Evolutionary conservation across 306 rosid species (phyloP).

Genomic region (Prosopis cineraria): DNA sequence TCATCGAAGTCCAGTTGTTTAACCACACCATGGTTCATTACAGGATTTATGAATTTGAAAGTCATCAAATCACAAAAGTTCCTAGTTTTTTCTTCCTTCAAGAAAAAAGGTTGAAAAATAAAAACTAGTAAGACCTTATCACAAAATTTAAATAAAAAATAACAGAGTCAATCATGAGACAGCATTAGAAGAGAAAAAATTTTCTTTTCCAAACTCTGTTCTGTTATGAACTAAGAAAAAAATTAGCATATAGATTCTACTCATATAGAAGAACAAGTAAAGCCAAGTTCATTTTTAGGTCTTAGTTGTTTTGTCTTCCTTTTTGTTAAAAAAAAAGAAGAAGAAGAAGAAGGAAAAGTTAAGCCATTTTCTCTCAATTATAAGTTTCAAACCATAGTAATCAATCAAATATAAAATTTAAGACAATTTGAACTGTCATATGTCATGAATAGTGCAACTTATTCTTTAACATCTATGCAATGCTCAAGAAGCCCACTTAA

Average conservation of each 20-base stretch:
- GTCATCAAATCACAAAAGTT: conserved; percentile 70
- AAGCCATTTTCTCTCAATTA: not conserved
- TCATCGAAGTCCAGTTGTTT: conserved; percentile 83
- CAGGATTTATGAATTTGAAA: conserved; percentile 73
- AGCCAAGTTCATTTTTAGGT: too few species aligned
- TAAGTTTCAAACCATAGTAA: conserved; percentile 20
- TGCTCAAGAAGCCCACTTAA: not conserved
- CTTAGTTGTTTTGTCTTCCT: too few species aligned
- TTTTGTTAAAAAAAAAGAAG: too few species aligned
- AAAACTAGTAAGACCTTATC: conserved; percentile 31
- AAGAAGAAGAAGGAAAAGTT: too few species aligned
- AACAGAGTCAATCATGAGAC: conserved; percentile 9
- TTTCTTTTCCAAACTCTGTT: conserved; percentile 2
- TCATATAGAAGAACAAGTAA: not conserved
- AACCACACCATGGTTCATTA: conserved; percentile 67
- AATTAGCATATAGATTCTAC: not conserved
- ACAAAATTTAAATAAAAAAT: conserved; percentile 29
- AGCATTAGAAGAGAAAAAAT: not conserved
- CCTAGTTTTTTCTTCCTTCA: conserved; percentile 53
- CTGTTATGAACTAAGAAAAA: not conserved
- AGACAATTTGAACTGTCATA: not conserved
- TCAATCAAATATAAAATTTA: not conserved
- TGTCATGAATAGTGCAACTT: not conserved
- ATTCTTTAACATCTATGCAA: not conserved
- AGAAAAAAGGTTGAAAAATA: conserved; percentile 29